A percentile compares a stretch with the other conserved stretches of the same genome.
These are phyloP conservation scores for Flaveria floridana DNA, from an alignment of 140 eudicot genomes.

Conservation along the genomic window DNA sequence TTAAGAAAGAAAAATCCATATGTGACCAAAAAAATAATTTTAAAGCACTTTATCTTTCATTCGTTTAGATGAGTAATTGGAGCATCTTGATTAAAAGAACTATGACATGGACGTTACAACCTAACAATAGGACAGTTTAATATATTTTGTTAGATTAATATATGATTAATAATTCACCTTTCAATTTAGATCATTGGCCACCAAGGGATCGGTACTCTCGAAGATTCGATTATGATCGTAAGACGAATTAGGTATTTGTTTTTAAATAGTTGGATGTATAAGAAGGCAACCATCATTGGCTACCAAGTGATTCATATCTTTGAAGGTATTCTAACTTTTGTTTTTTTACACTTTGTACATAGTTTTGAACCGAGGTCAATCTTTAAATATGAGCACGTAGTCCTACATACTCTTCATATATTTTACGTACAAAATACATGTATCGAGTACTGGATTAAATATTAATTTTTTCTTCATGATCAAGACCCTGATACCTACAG, in stretches of 20 bases:
- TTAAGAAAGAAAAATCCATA: too few species aligned
- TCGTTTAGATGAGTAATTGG: conserved; percentile 10
- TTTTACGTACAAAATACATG: too few species aligned
- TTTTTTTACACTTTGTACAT: too few species aligned
- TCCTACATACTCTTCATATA: too few species aligned
- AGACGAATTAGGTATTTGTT: neutral
- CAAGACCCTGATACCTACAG: too few species aligned
- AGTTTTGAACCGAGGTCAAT: too few species aligned
- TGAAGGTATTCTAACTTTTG: too few species aligned
- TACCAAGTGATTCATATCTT: too few species aligned
- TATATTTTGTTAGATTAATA: too few species aligned
- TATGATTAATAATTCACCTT: neutral
- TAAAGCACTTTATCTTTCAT: neutral
- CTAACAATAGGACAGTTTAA: neutral
- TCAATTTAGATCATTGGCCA: neutral
- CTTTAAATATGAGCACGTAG: too few species aligned
- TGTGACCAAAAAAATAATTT: neutral
- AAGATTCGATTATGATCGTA: conserved; percentile 6
- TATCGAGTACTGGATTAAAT: too few species aligned
- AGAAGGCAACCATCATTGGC: neutral
- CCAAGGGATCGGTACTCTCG: neutral
- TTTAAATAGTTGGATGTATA: neutral
- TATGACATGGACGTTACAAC: neutral
- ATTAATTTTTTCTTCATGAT: too few species aligned
- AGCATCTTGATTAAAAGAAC: conserved; percentile 10